Evolutionary conservation across 2,329 filamentous ascomycete genomes (phyloP), one percentile per base, ranked within the genome.

Genomic region (Colletotrichum theobromicola): DNA sequence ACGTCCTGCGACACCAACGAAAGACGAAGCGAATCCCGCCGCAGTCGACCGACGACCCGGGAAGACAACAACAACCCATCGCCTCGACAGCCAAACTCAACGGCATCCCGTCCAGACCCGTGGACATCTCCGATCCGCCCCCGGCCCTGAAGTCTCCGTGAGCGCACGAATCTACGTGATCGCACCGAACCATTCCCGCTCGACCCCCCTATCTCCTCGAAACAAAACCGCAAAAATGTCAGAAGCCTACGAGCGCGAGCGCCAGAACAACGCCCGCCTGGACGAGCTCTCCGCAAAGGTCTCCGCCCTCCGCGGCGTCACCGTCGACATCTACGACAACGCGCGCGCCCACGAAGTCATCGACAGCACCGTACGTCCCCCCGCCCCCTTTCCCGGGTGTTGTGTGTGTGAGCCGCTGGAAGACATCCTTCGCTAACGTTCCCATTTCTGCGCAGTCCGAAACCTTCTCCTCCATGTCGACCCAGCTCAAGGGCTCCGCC

Each of bases 251-350:
- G 93, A 95, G 86, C 93, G 93, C 83, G 93, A 95, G 86, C 90
- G 91, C 82, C 97, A 99, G 86, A 99, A 99, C 88, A 98, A 98
- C 86, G 93, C 94, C 78, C 95, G 96, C 79, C 94, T 99, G 71
- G 93, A 96, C 81, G 95, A 98, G 83, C 93, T 99, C 46, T 94
- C 94, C 18, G 90, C 92, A 78, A 99, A 99, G 87, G 96, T 98
- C 70, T 94, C 94, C 21, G 95, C 95, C 67, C 91, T 99, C 77
- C 95, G 96, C 81, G 94, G 94, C 84, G 95, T 99, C 65, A 99
- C 97, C 55, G 92, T 98, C 77, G 95, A 99, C 87, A 99, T 99
- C 81, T 98, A 98, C 89, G 96, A 98, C 86, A 95, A 97, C 83
- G 97, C 97, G 64, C 92, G 95, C 73, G 92, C 94, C 79, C 96